A percentile compares a stretch with the other conserved stretches of the same genome.
Evolutionary conservation across 148 eudicot genomes (phyloP).

Genomic region (Limonium bicolor): DNA sequence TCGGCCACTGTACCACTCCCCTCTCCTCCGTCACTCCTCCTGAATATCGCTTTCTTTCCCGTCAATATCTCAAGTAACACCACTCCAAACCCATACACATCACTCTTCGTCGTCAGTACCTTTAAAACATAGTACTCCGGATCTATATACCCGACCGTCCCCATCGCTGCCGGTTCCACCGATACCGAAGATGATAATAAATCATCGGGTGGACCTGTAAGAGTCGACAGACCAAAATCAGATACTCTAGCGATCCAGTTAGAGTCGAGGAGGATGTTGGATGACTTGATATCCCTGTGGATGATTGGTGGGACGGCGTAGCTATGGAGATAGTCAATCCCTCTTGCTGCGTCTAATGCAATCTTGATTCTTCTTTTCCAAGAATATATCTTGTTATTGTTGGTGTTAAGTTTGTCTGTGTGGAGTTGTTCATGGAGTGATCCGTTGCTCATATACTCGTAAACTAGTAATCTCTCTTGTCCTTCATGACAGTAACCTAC

Average conservation of each 20-base stretch:
- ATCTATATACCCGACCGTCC: constrained; percentile 87
- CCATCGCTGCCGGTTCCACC: constrained; percentile 32
- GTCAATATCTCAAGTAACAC: constrained; percentile 74
- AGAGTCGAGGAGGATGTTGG: constrained; percentile 62
- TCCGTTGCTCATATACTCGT: constrained; percentile 58
- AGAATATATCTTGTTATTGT: constrained; percentile 40
- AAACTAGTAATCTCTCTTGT: constrained; percentile 39
- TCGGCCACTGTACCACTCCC: constrained; percentile 26
- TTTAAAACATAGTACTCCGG: constrained; percentile 81
- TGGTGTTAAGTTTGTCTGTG: constrained; percentile 43
- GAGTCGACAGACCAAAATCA: constrained; percentile 83
- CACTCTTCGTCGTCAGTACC: constrained; percentile 76
- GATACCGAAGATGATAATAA: no score
- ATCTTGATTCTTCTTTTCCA: constrained; percentile 81
- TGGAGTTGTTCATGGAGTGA: constrained; percentile 75
- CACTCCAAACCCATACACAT: constrained; percentile 86
- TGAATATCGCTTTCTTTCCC: constrained; percentile 73
- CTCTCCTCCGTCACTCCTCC: constrained; percentile 24
- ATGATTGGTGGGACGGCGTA: constrained; percentile 90
- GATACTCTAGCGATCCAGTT: constrained; percentile 84
- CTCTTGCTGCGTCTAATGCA: constrained; percentile 68
- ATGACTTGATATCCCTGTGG: constrained; percentile 79
- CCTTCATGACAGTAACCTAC: constrained; percentile 41
- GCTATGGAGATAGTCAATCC: constrained; percentile 75
- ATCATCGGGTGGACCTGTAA: constrained; percentile 66